Percentiles rank a stretch among this genome's conserved stretches.
Conservation (phyloP, 495 filamentous ascomycete species). For the Hyphodiscus hymeniophilus region DNA sequence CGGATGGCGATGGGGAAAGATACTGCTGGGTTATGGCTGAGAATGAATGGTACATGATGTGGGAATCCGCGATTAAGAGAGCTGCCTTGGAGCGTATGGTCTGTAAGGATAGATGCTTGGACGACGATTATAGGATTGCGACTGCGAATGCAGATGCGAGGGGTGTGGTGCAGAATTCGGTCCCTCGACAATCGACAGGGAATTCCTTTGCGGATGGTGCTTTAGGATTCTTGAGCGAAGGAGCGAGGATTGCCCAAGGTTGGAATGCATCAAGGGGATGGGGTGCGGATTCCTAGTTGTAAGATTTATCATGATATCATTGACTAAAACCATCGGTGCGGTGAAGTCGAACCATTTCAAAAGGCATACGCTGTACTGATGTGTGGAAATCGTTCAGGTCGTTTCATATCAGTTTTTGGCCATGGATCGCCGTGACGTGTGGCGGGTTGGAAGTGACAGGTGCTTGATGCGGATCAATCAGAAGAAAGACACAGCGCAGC, state of each 20-base stretch:
- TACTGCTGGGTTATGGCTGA: constrained; percentile 10
- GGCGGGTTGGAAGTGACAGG: no score
- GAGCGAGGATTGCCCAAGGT: constrained; percentile 1
- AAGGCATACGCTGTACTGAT: no score
- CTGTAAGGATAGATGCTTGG: constrained; percentile 8
- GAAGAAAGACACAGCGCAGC: no score
- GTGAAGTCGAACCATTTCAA: no score
- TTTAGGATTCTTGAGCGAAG: constrained; percentile 2
- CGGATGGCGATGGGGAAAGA: constrained; percentile 2
- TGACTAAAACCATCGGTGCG: no score
- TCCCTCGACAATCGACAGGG: constrained; percentile 8
- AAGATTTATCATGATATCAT: no score
- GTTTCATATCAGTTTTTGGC: no score
- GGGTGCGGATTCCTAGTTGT: not conserved
- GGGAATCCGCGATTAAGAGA: constrained; percentile 18
- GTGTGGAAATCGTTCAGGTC: no score
- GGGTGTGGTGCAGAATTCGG: not conserved
- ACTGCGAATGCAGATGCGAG: constrained; percentile 12
- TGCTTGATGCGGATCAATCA: no score
- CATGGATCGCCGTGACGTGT: no score
- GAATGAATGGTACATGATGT: constrained; percentile 13
- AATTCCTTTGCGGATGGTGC: constrained; percentile 22
- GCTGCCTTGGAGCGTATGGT: constrained; percentile 17
- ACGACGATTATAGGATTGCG: constrained; percentile 18
- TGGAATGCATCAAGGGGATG: constrained; percentile 2